Base-by-base conservation (phyloP, 140 eudicot genomes). In the Flaveria floridana region DNA sequence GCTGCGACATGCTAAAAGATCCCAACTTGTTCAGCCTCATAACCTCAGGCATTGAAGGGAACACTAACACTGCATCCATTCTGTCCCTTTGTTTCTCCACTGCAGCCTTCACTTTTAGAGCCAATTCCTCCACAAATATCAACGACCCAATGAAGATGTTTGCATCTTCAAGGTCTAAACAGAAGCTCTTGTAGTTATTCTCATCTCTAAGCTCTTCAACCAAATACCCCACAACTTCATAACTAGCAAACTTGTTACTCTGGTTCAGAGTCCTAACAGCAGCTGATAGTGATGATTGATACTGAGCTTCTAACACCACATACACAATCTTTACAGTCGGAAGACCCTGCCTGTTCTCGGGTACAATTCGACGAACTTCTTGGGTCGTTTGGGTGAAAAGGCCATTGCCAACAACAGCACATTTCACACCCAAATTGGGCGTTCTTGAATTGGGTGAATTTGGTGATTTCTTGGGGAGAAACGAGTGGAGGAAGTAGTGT, bases 41-140 rank as follows among this genome's bases (percentile, higher is more conserved):
- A 6, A 95, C 99, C 71, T 95, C 99, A 78, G 99, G 97, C 99
- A 95, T 95, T 77, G 97, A 95, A 53, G 99, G 97, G 76, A 95
- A 95, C 80, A 91, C 97, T 74, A 91, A 57, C 3, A 95, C 99
- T 13, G 99, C 99, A 87, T 95, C 99, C 80, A 91, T 87, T 85
- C 97, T 88, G 71, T 95, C 96, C 81, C 99, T 86, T 42, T 90
- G 95, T 70, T 84, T 91, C 87, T 95, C 99, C 13, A 95, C 99
- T 1, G 99, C 96, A 41, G 85, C 79, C 72, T 88, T 95, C 52
- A 95, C 92, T 66, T 95, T 95, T 46, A 91, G 64, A 26, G 97
- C 97, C 71, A 95, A 74, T 63, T 95, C 97, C 83, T 95, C 99
- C 34, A 95, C 97, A 68, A 95, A 91, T 42, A 95, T 91, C 84